Base-by-base conservation (phyloP, 129 eudicot species). In the Escallonia rubra region DNA sequence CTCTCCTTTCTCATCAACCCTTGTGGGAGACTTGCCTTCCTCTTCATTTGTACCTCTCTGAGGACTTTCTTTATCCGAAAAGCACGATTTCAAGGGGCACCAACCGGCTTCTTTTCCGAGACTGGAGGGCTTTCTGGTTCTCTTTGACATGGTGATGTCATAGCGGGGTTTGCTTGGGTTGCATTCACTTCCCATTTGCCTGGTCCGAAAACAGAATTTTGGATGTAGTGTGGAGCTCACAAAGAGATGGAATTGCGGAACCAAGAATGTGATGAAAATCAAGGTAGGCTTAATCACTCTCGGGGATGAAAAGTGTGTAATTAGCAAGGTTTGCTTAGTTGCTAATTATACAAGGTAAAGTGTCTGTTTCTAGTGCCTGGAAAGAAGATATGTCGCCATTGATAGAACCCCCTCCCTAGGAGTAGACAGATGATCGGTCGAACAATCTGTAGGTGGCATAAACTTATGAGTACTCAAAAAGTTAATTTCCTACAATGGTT, bases 61-160 rank as follows among this genome's bases (percentile, higher is more conserved):
- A 63, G 56, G 7, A 54, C 51, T 46, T 61, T 66, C 63, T 66
- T 49, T 43, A 57, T 57, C 63, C 10, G 67, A 43, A 59, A 6
- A 43, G 10, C 69, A 38, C 8, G 61, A 10, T 3, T n/a, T 61
- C 43, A 50, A 10, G 50, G 61, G 38, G 60, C 13, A 61, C 51
- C 42, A 61, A 38, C 46, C 12, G 41, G n/a, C 61, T 55, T 46
- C 64, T 40, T 53, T 57, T 42, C 67, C 23, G 46, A 55, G 57
- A 69, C 51, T 41, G 48, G 66, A 38, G 6, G 85, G 70, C 38
- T 72, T 84, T 71, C 90, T 75, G 8, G 95, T 87, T 79, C 95
- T 79, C 71, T 67, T 81, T 6, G 95, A 87, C 95, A 81, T 87
- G 69, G 75, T 53, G 58, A 87, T 77, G 69, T 87, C 86, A 63